These are phyloP conservation scores for Xylariomycetidae sp. DNA, from an alignment of 2,329 filamentous ascomycete genomes.

Conservation along the genomic window DNA sequence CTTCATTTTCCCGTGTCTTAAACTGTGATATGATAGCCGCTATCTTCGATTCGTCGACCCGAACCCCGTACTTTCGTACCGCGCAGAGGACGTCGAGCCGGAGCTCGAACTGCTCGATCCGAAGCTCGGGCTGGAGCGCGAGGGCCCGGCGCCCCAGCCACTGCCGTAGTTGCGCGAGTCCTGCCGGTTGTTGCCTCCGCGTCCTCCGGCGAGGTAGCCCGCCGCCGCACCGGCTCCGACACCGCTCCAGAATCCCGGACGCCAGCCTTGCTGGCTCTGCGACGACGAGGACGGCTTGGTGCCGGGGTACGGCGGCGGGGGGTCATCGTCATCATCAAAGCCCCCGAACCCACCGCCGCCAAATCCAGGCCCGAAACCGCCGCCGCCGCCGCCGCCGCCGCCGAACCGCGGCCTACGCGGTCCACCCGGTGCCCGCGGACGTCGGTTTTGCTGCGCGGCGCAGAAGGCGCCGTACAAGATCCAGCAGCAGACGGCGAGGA, in stretches of 20 bases:
- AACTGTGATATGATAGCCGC: too few species aligned
- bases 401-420: slow-evolving; percentile 21
- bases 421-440: too few species aligned
- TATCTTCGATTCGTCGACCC: slow-evolving; percentile 60
- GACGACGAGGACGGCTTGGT: slow-evolving; percentile 30
- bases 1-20: too few species aligned
- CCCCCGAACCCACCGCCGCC: slow-evolving; percentile 35
- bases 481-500: slow-evolving; percentile 52
- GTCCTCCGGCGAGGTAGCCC: slow-evolving; percentile 54
- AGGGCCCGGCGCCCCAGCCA: slow-evolving; percentile 24
- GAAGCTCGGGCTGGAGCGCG: slow-evolving; percentile 23
- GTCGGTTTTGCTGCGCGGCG: slow-evolving; percentile 7
- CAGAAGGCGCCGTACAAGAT: slow-evolving; percentile 54
- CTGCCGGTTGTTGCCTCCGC: slow-evolving; percentile 34
- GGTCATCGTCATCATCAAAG: slow-evolving; percentile 32
- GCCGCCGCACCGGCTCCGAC: slow-evolving; percentile 63
- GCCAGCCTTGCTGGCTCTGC: slow-evolving; percentile 46
- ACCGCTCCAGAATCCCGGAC: slow-evolving; percentile 70
- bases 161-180: slow-evolving; percentile 18
- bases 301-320: slow-evolving; percentile 49
- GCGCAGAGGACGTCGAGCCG: slow-evolving; percentile 38
- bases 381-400: slow-evolving; percentile 33
- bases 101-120: slow-evolving; percentile 29
- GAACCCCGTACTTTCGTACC: slow-evolving; percentile 66
- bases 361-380: slow-evolving; percentile 35